Evolutionary conservation across 1,284 basidiomycete species (phyloP), one percentile per base, ranked within the genome.

Genomic region (Ustilago vetiveriae): DNA sequence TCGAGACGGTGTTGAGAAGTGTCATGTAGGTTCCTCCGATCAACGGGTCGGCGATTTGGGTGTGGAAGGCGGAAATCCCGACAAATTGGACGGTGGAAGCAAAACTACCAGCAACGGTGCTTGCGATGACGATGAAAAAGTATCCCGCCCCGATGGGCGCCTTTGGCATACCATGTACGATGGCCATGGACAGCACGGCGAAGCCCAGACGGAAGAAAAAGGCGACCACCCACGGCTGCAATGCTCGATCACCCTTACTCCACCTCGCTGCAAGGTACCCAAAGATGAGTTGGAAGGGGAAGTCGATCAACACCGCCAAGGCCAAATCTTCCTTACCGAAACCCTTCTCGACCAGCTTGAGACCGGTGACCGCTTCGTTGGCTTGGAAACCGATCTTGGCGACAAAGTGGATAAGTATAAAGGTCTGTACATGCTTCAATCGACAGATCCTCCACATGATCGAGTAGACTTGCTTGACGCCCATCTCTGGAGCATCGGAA

Each of bases 31-130:
- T 81, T 32, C 80, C 96, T 26, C 96, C 96, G 63, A 99, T 98
- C 14, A 97, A 80, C 0, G 96, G 96, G 81, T 99, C 96, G 0
- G 96, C 94, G 47, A 99, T 90, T 62, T 92, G 89, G 2, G 94
- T 98, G 81, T 98, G 95, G 87, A 98, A 98, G 4, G 96, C 95
- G 9, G 93, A 92, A 72, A 98, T 94, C 16, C 95, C 94, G 19
- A 98, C 95, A 78, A 98, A 99, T 83, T 98, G 95, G 10, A 98
- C 90, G 7, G 96, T 98, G 49, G 92, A 94, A 1, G 93, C 88
- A 80, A 98, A 92, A 22, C 90, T 91, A 17, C 90, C 88, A 17
- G 92, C 74, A 17, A 98, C 88, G 0, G 93, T 98, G 68, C 92
- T 90, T 1, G 89, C 72, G 30, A 88, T 84, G 38, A 98, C 85